Conservation (phyloP, 116 monocot genomes). For the Dioscorea cayenensis region DNA sequence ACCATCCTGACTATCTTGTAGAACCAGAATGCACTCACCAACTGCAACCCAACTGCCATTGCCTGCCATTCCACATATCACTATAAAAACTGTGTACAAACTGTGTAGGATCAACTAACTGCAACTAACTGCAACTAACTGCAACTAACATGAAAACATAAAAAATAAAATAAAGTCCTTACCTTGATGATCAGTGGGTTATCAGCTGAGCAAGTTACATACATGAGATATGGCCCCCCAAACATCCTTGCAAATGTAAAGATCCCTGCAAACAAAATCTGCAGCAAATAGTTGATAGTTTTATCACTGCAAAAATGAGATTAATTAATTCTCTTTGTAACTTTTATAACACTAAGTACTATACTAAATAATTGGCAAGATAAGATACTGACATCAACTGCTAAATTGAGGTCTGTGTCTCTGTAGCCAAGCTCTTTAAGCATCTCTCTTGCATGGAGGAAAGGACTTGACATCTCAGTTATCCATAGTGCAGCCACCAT, state of each 20-base stretch:
- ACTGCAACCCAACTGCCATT: constrained; percentile 67
- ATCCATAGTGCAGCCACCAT: constrained; percentile 70
- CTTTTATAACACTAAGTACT: too few relatives aligned
- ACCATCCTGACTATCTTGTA: constrained; percentile 74
- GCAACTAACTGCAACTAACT: too few relatives aligned
- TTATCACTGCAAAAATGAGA: not conserved
- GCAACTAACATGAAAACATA: not conserved
- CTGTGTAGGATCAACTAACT: too few relatives aligned
- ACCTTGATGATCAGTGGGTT: constrained; percentile 84
- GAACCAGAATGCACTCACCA: constrained; percentile 87
- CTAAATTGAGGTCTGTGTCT: constrained; percentile 63
- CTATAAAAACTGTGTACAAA: not conserved
- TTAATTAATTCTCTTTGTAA: too few relatives aligned
- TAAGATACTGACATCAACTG: constrained; percentile 44
- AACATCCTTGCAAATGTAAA: constrained; percentile 86
- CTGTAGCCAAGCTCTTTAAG: constrained; percentile 79
- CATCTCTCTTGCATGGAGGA: constrained; percentile 73
- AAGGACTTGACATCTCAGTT: constrained; percentile 85
- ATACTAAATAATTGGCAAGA: too few relatives aligned
- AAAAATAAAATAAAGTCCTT: not conserved
- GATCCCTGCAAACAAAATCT: constrained; percentile 58
- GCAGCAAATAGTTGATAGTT: constrained; percentile 13
- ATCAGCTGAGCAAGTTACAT: constrained; percentile 49
- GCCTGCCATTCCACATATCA: constrained; percentile 22
- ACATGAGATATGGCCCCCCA: constrained; percentile 57